Percentiles rank a stretch among this genome's conserved stretches.
These are phyloP conservation scores for Bisporella sp. DNA, from an alignment of 2,329 filamentous ascomycete species.

Conservation along the genomic window DNA sequence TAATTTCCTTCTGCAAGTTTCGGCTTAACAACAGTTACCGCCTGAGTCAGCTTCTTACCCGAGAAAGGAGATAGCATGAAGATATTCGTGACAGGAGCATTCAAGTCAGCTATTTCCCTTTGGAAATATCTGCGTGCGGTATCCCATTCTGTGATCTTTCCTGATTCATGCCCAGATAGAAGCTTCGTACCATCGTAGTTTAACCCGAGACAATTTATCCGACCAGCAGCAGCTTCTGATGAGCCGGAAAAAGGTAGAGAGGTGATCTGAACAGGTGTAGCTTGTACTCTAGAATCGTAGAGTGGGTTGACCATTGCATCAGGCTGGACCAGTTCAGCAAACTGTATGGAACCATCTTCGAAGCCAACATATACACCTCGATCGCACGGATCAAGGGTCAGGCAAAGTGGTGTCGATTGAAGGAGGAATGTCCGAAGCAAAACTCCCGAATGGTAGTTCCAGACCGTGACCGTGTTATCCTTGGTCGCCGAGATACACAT, in stretches of 20 bases:
- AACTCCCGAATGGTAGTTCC: conserved; percentile 80
- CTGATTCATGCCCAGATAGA: conserved; percentile 73
- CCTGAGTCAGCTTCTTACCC: conserved; percentile 40
- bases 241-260: conserved; percentile 38
- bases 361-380: conserved; percentile 76
- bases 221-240: conserved; percentile 41
- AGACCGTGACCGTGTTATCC: conserved; percentile 85
- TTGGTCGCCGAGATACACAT: conserved; percentile 77
- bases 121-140: conserved; percentile 36
- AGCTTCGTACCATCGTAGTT: conserved; percentile 78
- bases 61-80: conserved; percentile 59
- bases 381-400: conserved; percentile 75
- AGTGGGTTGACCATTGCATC: conserved; percentile 34
- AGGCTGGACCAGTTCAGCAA: conserved; percentile 63
- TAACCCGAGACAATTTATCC: conserved; percentile 57
- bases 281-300: conserved; percentile 40
- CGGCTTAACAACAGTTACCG: conserved; percentile 71
- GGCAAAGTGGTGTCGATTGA: conserved; percentile 61
- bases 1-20: conserved; percentile 60
- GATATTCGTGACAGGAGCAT: conserved; percentile 77
- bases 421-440: conserved; percentile 78
- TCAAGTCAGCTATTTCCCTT: conserved; percentile 40
- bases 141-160: conserved; percentile 77
- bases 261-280: conserved; percentile 49
- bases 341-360: conserved; percentile 72